These are phyloP conservation scores for Retiboletus fuscus DNA, from an alignment of 1,284 basidiomycete species.

Conservation along the genomic window DNA sequence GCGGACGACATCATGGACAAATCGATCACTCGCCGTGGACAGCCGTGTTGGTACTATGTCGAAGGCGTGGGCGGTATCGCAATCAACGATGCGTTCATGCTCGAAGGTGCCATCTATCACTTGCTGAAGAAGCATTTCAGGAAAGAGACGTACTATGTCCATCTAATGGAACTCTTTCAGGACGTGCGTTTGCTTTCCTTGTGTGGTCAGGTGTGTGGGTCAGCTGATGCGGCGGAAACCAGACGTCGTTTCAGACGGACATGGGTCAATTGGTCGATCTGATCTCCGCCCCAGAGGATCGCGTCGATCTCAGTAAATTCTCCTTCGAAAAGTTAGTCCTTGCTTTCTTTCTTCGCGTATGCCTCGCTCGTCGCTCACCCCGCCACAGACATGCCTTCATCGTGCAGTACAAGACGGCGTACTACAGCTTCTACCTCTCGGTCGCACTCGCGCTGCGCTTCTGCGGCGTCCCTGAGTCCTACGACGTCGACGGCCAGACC, in stretches of 20 bases:
- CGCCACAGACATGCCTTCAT: constrained; percentile 85
- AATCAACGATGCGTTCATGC: constrained; percentile 98
- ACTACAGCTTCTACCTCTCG: constrained; percentile 98
- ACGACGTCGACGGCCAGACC: constrained; percentile 48
- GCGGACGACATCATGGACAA: constrained; percentile 99
- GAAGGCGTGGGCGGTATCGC: constrained; percentile 86
- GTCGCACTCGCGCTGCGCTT: constrained; percentile 54
- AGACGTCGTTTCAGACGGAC: constrained; percentile 92
- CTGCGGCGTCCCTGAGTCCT: constrained; percentile 72
- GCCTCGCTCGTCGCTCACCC: too few species aligned
- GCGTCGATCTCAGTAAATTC: constrained; percentile 90
- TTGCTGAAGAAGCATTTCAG: constrained; percentile 93
- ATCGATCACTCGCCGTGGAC: constrained; percentile 95
- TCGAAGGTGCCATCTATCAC: constrained; percentile 94
- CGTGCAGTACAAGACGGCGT: constrained; percentile 97
- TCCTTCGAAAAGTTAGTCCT: constrained; percentile 79
- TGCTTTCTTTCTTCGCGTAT: too few species aligned
- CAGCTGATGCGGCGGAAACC: background rate
- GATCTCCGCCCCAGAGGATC: constrained; percentile 93
- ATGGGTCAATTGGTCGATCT: constrained; percentile 96
- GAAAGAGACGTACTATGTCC: constrained; percentile 83
- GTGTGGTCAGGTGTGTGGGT: too few species aligned
- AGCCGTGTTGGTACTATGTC: constrained; percentile 95
- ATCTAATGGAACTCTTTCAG: constrained; percentile 92
- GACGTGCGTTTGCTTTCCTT: constrained; percentile 56